phyloP scores from a whole-genome alignment of 768 basidiomycete genomes.

The Lactifluus volemus region DNA sequence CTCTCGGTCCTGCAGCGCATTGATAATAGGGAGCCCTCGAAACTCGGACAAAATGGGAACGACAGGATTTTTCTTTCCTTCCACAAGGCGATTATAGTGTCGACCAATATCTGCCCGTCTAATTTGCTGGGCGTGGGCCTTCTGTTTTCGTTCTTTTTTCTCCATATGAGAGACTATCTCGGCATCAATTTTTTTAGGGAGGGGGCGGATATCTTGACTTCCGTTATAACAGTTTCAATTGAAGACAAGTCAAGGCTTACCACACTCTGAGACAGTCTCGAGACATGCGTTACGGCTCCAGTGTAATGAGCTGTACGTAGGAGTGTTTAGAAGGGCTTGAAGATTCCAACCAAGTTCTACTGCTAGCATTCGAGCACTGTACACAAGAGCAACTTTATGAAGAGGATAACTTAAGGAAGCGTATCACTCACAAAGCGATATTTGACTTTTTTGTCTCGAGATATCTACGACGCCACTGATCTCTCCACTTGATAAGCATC shows the following conservation, averaged over 20 bases:
- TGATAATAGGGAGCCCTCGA: conserved; percentile 39
- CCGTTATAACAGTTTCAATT: background rate
- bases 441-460: conserved; percentile 1
- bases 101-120: conserved; percentile 31
- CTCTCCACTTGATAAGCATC: background rate
- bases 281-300: background rate
- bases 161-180: conserved; percentile 26
- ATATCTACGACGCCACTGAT: background rate
- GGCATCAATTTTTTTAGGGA: conserved; percentile 20
- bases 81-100: conserved; percentile 39
- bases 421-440: background rate
- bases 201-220: conserved; percentile 27
- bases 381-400: too few relatives aligned
- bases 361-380: conserved; percentile 3
- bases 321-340: conserved; percentile 2
- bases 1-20: conserved; percentile 26
- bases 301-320: conserved; percentile 5
- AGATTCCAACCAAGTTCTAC: conserved; percentile 1
- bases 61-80: conserved; percentile 23
- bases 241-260: conserved; percentile 2
- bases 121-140: conserved; percentile 23
- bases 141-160: conserved; percentile 23
- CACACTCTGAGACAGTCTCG: background rate
- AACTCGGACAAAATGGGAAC: conserved; percentile 44
- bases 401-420: background rate